Evolutionary conservation across 352 stramenopile genomes (phyloP), one percentile per base, ranked within the genome.

Genomic region (Halophytophthora polymorphica): DNA sequence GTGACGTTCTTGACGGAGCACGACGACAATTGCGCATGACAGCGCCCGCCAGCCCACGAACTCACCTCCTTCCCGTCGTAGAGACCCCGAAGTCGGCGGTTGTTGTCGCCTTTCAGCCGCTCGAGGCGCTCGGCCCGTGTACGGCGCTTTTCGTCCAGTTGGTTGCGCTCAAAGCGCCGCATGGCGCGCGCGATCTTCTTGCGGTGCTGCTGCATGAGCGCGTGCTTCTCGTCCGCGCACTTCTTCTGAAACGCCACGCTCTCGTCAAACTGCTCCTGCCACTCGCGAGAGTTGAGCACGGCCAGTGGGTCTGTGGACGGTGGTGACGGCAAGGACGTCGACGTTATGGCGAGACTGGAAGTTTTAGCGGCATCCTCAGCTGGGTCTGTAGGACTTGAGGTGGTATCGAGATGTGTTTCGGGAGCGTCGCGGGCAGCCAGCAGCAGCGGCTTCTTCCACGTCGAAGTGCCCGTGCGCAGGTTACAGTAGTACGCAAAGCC

Each of bases 401-500:
- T 45, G 2, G 35, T 39, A 6, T 58, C 25, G 19, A 18, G 14
- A 25, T 28, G 13, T 18, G 14, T 11, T 21, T 60, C 50, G 0
- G 37, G 31, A 6, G 52, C 45, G 22, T 82, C 70, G 17, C 28
- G 29, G 39, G 43, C 45, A 18, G 57, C 58, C 34, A 85, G 61
- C 12, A 80, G 61, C 25, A 62, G 40, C 15, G 73, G 73, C 31
- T 77, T 75, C 22, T 69, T 64, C 73, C 73, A 85, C 7, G 61
- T 68, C 43, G 71, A 66, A 2, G 64, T 34, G 25, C 73, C 71
- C 2, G 71, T 78, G 37, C 37, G 57, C 3, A 80, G 53, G 21
- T 85, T 85, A 50, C 52, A 77, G 44, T 78, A 82, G 50, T 82
- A 85, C 6, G 55, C 61, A 2, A 77, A 58, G 21, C 70, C 67